A percentile compares a stretch with the other conserved stretches of the same genome.
Evolutionary conservation across 306 rosid species (phyloP).

Genomic region (Aeschynomene evenia): DNA sequence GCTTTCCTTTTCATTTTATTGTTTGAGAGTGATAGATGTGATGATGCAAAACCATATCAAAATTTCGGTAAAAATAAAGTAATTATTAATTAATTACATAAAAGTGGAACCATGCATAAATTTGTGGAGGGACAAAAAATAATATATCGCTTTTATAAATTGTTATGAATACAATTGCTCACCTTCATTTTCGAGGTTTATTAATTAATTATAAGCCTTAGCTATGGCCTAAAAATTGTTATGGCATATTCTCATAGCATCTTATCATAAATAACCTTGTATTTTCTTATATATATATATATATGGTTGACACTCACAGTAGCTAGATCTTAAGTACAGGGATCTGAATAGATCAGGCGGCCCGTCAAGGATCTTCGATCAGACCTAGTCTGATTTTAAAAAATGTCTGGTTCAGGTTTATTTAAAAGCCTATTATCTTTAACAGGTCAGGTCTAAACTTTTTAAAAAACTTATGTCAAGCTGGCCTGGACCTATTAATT

Average conservation of each 20-base stretch:
- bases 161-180: not conserved
- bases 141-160: not conserved
- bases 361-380: too few species aligned
- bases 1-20: slow-evolving; percentile 18
- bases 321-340: slow-evolving; percentile 28
- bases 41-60: not conserved
- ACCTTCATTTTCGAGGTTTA: not conserved
- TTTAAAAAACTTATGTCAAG: too few species aligned
- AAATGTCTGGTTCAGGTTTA: too few species aligned
- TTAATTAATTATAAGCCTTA: too few species aligned
- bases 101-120: not conserved
- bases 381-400: too few species aligned
- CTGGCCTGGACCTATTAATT: too few species aligned
- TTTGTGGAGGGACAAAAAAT: not conserved
- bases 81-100: too few species aligned
- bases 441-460: too few species aligned
- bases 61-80: not conserved
- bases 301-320: slow-evolving; percentile 5
- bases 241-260: slow-evolving; percentile 23
- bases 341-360: too few species aligned
- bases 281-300: too few species aligned
- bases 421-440: too few species aligned
- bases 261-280: not conserved
- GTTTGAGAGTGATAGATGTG: slow-evolving; percentile 12
- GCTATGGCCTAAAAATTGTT: not conserved